These are phyloP conservation scores for Tricholoma hemisulphureum DNA, from an alignment of 768 basidiomycete species.

Conservation along the genomic window DNA sequence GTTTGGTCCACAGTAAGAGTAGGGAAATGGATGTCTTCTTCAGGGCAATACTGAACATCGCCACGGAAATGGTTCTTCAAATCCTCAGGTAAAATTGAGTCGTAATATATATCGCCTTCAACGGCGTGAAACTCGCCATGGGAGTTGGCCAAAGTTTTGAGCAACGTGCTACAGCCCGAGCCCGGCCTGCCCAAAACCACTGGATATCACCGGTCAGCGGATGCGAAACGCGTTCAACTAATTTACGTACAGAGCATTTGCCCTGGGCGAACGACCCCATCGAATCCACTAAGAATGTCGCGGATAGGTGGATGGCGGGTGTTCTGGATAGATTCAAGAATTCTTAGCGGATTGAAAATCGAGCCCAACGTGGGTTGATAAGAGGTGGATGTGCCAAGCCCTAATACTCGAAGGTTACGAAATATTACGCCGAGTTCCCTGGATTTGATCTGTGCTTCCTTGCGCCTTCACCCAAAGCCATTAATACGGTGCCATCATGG, in stretches of 20 bases:
- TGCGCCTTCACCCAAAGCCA: conserved; percentile 8
- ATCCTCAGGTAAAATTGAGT: conserved; percentile 65
- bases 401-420: conserved; percentile 50
- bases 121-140: conserved; percentile 65
- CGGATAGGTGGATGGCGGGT: conserved; percentile 59
- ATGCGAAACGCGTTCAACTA: background rate
- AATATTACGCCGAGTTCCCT: conserved; percentile 52
- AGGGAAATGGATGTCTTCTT: conserved; percentile 85
- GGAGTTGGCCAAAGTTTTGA: conserved; percentile 79
- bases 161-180: conserved; percentile 82
- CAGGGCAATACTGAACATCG: too few relatives aligned
- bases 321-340: conserved; percentile 38
- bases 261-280: conserved; percentile 62
- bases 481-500: background rate
- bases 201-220: conserved; percentile 20
- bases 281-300: conserved; percentile 60
- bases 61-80: conserved; percentile 68
- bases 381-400: conserved; percentile 41
- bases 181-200: conserved; percentile 86
- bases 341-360: conserved; percentile 43
- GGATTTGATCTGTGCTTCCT: conserved; percentile 16
- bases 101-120: conserved; percentile 74
- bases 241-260: conserved; percentile 71
- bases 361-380: conserved; percentile 55
- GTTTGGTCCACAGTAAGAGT: conserved; percentile 80